Evolutionary conservation across 805 yeast species (phyloP).

Genomic region (Candida silvicultrix): DNA sequence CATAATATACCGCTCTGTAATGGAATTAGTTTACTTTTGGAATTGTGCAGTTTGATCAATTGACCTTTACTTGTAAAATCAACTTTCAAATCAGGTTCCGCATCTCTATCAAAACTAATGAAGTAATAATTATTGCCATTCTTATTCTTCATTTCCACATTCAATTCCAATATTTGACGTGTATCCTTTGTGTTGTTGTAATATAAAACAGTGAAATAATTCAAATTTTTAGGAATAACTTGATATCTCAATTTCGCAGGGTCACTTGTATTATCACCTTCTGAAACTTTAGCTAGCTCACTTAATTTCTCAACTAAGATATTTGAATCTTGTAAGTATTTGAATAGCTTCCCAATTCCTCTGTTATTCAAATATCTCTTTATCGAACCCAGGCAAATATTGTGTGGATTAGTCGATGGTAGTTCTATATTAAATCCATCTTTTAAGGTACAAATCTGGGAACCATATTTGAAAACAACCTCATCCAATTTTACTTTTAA

Average conservation of each 20-base stretch:
- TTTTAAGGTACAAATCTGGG: slow-evolving; percentile 15
- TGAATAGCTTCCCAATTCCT: slow-evolving; percentile 16
- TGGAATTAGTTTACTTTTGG: background rate
- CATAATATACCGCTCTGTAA: slow-evolving; percentile 1
- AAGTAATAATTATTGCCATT: background rate
- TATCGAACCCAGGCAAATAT: slow-evolving; percentile 17
- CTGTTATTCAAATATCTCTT: slow-evolving; percentile 13
- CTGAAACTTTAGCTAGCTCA: background rate
- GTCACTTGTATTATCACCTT: background rate
- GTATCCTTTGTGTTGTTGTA: background rate
- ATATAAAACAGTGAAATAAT: slow-evolving; percentile 1
- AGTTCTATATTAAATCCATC: slow-evolving; percentile 18
- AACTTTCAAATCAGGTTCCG: background rate
- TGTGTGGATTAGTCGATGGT: slow-evolving; percentile 19
- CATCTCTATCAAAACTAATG: background rate
- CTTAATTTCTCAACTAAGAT: slow-evolving; percentile 13
- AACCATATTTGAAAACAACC: slow-evolving; percentile 21
- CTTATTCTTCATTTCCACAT: slow-evolving; percentile 1
- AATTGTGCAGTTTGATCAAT: background rate
- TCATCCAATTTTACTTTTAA: slow-evolving; percentile 20
- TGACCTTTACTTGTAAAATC: background rate
- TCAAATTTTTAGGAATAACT: slow-evolving; percentile 2
- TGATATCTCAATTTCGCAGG: background rate
- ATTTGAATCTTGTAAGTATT: slow-evolving; percentile 16
- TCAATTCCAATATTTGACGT: background rate